Base-by-base conservation (phyloP, 345 rosid genomes). In the Moricandia moricandioides region DNA sequence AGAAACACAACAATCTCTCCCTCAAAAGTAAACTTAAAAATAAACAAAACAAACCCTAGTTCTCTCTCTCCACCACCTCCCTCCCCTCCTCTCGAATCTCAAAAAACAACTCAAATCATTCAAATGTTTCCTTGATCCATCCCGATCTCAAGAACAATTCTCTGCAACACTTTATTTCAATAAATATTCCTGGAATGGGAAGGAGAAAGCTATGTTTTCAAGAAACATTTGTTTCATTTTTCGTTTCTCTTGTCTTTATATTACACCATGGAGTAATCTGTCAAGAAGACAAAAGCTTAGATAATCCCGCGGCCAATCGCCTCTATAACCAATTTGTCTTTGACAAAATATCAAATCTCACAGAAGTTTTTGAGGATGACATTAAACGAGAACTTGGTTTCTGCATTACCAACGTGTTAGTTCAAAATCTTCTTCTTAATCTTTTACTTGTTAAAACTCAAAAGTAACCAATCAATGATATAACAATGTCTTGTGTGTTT, bases 371-470 rank as follows among this genome's bases (percentile, higher is more conserved):
- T 84, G 86, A 87, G 37, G 80, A 51, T 45, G 96, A 94, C 13
- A 81, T 95, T 45, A 37, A 71, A 47, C 75, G 87, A 71, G 64
- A 92, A 27, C 86, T 89, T 35, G 92, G 86, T 30, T 92, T 95
- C 85, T 95, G 99, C 91, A 87, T 95, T 37, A 81, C 86, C 59
- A 89, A 95, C 87, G 84, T 84, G 99, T 95, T 75, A 71, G 92
- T 86, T 37, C n/a, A 16, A 16, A 9, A 4, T 62, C 47, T 1
- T 17, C 1, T 34, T 11, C 27, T 62, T 60, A 14, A 1, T 33
- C 2, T 8, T 31, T 31, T 33, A 17, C 43, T 31, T 14, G 27
- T 16, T 43, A 60, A 40, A 4, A 39, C 8, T 8, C 14, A 8
- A 16, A 66, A 27, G 10, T 31, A 34, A 49, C 16, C 26, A 52